Percentiles rank a stretch among this genome's conserved stretches.
phyloP scores from a whole-genome alignment of 1,139 yeast species.

The Hemisphaericaspora xylanilytica region DNA sequence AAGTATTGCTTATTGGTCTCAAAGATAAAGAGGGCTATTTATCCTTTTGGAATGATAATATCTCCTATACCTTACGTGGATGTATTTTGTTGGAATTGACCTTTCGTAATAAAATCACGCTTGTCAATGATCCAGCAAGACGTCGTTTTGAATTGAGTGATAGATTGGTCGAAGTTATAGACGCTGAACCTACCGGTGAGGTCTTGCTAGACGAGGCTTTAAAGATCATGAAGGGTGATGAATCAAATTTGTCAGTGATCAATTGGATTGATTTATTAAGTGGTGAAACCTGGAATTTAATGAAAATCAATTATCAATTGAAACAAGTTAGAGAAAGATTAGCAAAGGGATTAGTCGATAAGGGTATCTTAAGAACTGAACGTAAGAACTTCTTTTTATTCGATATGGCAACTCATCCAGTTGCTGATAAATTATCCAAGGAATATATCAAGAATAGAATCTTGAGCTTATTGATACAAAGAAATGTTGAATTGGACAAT shows the following conservation, averaged over 20 bases:
- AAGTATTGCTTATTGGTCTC: constrained; percentile 85
- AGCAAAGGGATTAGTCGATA: constrained; percentile 95
- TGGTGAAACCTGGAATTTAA: constrained; percentile 96
- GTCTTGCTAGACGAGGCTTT: constrained; percentile 91
- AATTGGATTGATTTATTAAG: constrained; percentile 93
- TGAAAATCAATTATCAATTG: constrained; percentile 91
- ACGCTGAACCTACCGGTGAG: constrained; percentile 89
- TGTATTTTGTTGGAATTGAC: constrained; percentile 91
- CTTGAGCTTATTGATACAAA: constrained; percentile 63
- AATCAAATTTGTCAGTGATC: constrained; percentile 73
- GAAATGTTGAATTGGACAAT: constrained; percentile 58
- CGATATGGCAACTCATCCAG: constrained; percentile 99
- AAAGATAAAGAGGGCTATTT: constrained; percentile 95
- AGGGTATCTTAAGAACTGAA: constrained; percentile 95
- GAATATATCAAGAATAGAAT: constrained; percentile 79
- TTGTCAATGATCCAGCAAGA: constrained; percentile 92
- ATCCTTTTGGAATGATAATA: constrained; percentile 97
- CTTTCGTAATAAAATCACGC: constrained; percentile 80
- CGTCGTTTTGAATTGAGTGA: constrained; percentile 85
- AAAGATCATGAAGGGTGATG: constrained; percentile 83
- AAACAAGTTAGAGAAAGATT: constrained; percentile 96
- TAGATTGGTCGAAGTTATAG: constrained; percentile 82
- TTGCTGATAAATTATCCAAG: constrained; percentile 77
- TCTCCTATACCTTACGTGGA: constrained; percentile 93
- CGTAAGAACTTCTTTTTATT: constrained; percentile 89